A percentile compares a stretch with the other conserved stretches of the same genome.
phyloP scores from a whole-genome alignment of 805 yeast species.

The Hanseniaspora guilliermondii region DNA sequence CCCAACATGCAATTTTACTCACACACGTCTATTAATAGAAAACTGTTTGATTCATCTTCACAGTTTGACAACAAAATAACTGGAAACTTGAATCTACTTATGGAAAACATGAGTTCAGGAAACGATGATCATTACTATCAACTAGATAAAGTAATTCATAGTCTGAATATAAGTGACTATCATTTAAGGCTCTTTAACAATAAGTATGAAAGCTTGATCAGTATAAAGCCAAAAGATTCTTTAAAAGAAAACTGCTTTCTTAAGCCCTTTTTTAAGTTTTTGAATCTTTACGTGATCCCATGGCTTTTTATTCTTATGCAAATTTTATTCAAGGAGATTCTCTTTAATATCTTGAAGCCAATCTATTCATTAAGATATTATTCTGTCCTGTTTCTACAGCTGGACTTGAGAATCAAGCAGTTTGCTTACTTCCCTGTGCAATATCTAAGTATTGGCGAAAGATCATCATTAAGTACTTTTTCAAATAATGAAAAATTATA shows the following conservation, averaged over 20 bases:
- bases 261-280: constrained; percentile 2
- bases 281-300: neutral
- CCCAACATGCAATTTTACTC: constrained; percentile 66
- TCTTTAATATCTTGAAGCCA: constrained; percentile 16
- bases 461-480: neutral
- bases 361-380: constrained; percentile 25
- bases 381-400: constrained; percentile 62
- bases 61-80: neutral
- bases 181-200: constrained; percentile 18
- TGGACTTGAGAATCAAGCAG: constrained; percentile 67
- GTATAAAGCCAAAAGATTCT: constrained; percentile 13
- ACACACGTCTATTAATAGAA: constrained; percentile 42
- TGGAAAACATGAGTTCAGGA: neutral
- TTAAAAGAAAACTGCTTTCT: neutral
- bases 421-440: constrained; percentile 70
- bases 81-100: neutral
- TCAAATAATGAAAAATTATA: constrained; percentile 12
- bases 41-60: neutral
- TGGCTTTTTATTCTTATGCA: neutral
- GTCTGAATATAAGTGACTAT: constrained; percentile 21
- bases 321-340: neutral
- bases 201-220: constrained; percentile 15
- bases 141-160: constrained; percentile 11
- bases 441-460: constrained; percentile 40
- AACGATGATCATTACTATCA: neutral